phyloP scores from a whole-genome alignment of 805 yeast species.

The Metschnikowia colocasiae region DNA sequence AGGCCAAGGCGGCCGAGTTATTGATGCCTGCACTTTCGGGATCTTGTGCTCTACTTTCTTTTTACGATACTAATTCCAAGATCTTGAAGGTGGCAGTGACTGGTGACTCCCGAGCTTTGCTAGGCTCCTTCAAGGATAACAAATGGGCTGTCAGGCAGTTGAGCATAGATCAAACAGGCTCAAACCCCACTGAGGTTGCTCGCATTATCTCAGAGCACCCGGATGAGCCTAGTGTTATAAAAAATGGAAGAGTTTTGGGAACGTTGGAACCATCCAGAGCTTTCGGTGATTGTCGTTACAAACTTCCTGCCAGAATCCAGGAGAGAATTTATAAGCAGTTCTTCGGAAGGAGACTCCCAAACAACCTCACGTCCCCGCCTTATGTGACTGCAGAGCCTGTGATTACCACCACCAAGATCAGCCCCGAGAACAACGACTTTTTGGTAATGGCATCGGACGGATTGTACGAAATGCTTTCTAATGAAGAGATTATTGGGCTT shows the following conservation, averaged over 20 bases:
- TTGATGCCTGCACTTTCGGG: conserved; percentile 94
- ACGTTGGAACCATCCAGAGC: conserved; percentile 94
- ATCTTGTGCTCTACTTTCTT: conserved; percentile 84
- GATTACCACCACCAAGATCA: conserved; percentile 73
- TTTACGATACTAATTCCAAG: conserved; percentile 74
- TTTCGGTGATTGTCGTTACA: conserved; percentile 95
- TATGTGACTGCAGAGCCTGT: conserved; percentile 97
- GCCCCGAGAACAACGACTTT: conserved; percentile 72
- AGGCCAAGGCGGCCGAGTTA: conserved; percentile 65
- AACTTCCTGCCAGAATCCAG: conserved; percentile 75
- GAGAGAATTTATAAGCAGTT: conserved; percentile 67
- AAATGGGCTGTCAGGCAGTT: conserved; percentile 86
- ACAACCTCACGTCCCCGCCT: conserved; percentile 81
- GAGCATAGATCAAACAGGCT: conserved; percentile 91
- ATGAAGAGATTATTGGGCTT: conserved; percentile 87
- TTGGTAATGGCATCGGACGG: conserved; percentile 94
- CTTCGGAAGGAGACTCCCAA: conserved; percentile 77
- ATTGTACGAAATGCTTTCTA: conserved; percentile 82
- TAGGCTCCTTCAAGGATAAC: conserved; percentile 69
- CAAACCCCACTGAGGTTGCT: conserved; percentile 80
- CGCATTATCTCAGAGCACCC: conserved; percentile 88
- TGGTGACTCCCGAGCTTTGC: conserved; percentile 91
- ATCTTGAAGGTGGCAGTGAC: conserved; percentile 86
- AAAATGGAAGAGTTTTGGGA: conserved; percentile 88
- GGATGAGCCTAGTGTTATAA: conserved; percentile 75